Evolutionary conservation across 306 rosid genomes (phyloP), one percentile per base, ranked within the genome.

Genomic region (Biancaea sappan): DNA sequence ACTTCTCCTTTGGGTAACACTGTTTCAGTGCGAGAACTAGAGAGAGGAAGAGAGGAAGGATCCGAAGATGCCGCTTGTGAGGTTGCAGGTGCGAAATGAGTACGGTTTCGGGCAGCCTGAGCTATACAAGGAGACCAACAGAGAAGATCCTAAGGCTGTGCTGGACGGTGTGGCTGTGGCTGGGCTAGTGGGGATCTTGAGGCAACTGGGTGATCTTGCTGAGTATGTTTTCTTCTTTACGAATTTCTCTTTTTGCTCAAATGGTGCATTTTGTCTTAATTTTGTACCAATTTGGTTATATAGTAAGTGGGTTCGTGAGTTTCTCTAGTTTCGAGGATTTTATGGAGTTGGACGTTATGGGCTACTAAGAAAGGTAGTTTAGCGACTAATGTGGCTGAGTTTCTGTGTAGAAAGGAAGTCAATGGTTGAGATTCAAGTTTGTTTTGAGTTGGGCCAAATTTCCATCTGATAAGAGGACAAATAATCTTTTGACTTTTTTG

Each of bases 111-210:
- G 96, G 19, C 85, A 81, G 63, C 83, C 91, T 25, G 95, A 94
- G 83, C 94, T 91, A 1, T 90, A 88, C 76, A 78, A 72, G 29
- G 86, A 87, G 34, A 53, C 85, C 10, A 77, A 64, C 77, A 85
- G 79, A 70, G 98, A 94, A 71, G 96, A 94, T 86, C 96, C 99
- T 77, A 94, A 94, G 72, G 96, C 97, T 3, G 93, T 94, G 38
- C 83, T 94, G 11, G 96, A 94, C 51, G 95, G 91, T 24, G 90
- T 88, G 2, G 92, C 96, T 71, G 99, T 94, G 29, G 88, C 95
- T 79, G 99, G 97, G 72, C 96, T 94, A 53, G 96, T 94, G 44
- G 99, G 99, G 95, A 90, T 92, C 96, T 86, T 92, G 87, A 84
- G 96, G 65, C 99, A 94, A 50, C 89, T 94, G 44, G 99, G 99